Base-by-base conservation (phyloP, 202 grass and related monocot species). In the Hordeum pubiflorum region DNA sequence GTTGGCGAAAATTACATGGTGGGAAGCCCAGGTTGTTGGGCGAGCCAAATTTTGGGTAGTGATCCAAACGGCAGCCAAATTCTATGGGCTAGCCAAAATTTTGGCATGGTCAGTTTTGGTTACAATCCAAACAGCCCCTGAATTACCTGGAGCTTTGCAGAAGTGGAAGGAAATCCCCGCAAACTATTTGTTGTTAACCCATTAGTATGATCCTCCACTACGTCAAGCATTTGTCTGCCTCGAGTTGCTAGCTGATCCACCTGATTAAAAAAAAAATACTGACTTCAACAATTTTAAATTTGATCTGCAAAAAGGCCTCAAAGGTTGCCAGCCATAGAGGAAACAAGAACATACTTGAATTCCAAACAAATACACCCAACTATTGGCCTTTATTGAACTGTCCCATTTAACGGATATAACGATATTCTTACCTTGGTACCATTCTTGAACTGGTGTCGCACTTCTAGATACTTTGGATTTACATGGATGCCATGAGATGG, bases 401-500 rank as follows among this genome's bases (percentile, higher is more conserved):
- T 32, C 14, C 43, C 15, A 21, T 73, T 22, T 73, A 50, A 33
- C 2, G 7, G 40, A 29, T 46, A 17, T 33, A 43, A 48, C n/a
- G 26, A 6, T 70, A 61, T 69, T 67, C 77, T 80, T 94, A 97
- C 95, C 82, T 17, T 36, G 79, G 76, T 66, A 34, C 73, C 81
- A 24, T 89, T 79, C 77, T 97, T 94, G 18, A 90, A 82, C 59
- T 91, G 89, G 26, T 78, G 78, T 5, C 82, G 85, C 58, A 82
- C 85, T 72, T 96, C 92, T 62, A 96, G 77, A 57, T 96, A 99
- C 32, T 93, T 90, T 23, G 89, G 92, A 75, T 99, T 99, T 80
- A 99, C 91, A 87, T 99, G 97, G 82, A 99, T 99, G 61, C 83
- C 89, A 85, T 94, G 85, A 58, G 89, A 87, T 6, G 46, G 91